Evolutionary conservation across 2,329 filamentous ascomycete species (phyloP).

Genomic region (Ilyonectria sp.): DNA sequence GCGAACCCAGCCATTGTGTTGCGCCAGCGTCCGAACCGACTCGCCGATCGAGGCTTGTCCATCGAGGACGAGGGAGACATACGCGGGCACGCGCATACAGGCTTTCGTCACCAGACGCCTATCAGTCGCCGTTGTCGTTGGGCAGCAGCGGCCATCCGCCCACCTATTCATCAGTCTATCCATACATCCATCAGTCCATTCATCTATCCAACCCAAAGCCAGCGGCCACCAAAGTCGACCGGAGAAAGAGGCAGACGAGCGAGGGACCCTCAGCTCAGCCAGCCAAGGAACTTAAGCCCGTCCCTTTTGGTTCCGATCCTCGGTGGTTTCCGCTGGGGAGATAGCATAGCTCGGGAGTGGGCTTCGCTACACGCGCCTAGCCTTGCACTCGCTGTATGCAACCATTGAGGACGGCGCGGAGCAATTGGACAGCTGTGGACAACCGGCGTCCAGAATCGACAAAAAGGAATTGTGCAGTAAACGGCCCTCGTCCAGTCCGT

Average conservation of each 20-base stretch:
- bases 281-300: conserved; percentile 8
- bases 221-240: conserved; percentile 14
- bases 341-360: neutral
- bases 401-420: neutral
- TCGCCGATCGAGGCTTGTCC: conserved; percentile 16
- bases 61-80: conserved; percentile 23
- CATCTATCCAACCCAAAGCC: conserved; percentile 8
- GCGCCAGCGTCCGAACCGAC: conserved; percentile 26
- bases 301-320: neutral
- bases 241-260: neutral
- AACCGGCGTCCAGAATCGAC: conserved; percentile 4
- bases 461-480: conserved; percentile 20
- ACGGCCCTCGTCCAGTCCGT: neutral
- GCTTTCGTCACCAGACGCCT: conserved; percentile 15
- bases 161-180: neutral
- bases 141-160: conserved; percentile 23
- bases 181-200: neutral
- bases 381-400: neutral
- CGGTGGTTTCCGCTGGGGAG: neutral
- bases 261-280: neutral
- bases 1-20: conserved; percentile 34
- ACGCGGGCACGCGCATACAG: neutral
- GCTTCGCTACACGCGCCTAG: conserved; percentile 1
- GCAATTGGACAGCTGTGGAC: conserved; percentile 9
- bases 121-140: conserved; percentile 25